phyloP scores from a whole-genome alignment of 768 basidiomycete genomes.

The Crucibulum laeve region DNA sequence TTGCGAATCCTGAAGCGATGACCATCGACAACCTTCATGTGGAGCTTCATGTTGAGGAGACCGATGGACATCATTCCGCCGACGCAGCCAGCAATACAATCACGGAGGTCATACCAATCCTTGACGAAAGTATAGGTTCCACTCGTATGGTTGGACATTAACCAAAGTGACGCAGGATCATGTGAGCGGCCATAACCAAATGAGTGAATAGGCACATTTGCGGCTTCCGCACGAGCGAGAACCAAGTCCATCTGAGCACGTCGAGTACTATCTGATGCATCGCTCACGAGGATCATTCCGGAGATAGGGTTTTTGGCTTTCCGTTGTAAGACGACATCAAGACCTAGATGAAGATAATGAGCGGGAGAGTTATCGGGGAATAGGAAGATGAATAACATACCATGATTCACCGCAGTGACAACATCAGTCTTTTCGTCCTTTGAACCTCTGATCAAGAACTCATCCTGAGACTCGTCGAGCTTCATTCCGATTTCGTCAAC shows the following conservation, averaged over 20 bases:
- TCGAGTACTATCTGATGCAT: constrained; percentile 87
- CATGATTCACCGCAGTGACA: constrained; percentile 97
- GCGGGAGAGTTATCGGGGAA: not conserved
- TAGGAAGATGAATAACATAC: constrained; percentile 29
- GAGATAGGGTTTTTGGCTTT: constrained; percentile 88
- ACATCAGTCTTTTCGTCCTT: constrained; percentile 96
- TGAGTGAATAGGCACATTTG: constrained; percentile 94
- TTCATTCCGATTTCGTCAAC: constrained; percentile 61
- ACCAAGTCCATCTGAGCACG: constrained; percentile 98
- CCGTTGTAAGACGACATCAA: constrained; percentile 93
- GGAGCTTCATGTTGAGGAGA: constrained; percentile 88
- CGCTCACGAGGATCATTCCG: constrained; percentile 90
- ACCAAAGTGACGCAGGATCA: constrained; percentile 96
- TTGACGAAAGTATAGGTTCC: constrained; percentile 98
- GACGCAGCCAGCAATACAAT: constrained; percentile 89
- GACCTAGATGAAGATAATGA: constrained; percentile 38
- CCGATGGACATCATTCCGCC: constrained; percentile 98
- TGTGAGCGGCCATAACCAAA: constrained; percentile 97
- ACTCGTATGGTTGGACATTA: constrained; percentile 96
- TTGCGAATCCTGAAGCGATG: constrained; percentile 92
- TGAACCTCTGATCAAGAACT: constrained; percentile 64
- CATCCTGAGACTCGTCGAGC: constrained; percentile 37
- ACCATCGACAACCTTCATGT: constrained; percentile 89
- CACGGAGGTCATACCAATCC: constrained; percentile 95
- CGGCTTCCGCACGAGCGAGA: constrained; percentile 93